Evolutionary conservation across 2,329 filamentous ascomycete genomes (phyloP).

Genomic region (Sporothrix protearum): DNA sequence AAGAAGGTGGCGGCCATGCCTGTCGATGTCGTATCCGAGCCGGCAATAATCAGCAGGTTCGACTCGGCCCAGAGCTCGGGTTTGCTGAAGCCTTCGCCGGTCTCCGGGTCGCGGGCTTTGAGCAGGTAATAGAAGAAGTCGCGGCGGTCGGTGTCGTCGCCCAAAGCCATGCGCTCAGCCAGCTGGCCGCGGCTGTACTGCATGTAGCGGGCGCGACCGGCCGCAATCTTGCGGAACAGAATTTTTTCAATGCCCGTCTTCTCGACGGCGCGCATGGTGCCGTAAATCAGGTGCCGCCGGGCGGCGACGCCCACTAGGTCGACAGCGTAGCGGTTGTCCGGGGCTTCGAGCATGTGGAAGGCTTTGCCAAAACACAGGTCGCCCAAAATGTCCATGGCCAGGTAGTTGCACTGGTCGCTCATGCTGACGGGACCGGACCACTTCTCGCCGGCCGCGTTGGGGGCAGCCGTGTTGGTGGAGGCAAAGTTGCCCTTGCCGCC

Average conservation of each 20-base stretch:
- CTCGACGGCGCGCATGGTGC: slow-evolving; percentile 67
- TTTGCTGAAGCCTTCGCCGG: slow-evolving; percentile 61
- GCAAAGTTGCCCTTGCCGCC: slow-evolving; percentile 34
- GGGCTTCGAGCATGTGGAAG: slow-evolving; percentile 58
- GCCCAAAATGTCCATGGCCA: slow-evolving; percentile 61
- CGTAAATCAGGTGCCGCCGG: slow-evolving; percentile 67
- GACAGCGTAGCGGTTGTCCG: slow-evolving; percentile 63
- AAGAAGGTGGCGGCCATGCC: slow-evolving; percentile 61
- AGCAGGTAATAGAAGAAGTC: slow-evolving; percentile 76
- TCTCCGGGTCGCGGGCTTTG: slow-evolving; percentile 67
- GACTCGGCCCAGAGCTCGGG: slow-evolving; percentile 69
- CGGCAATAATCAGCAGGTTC: slow-evolving; percentile 68
- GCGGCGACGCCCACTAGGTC: slow-evolving; percentile 65
- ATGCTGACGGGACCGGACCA: slow-evolving; percentile 61
- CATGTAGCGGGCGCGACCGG: slow-evolving; percentile 66
- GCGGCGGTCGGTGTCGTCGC: slow-evolving; percentile 62
- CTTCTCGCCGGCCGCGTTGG: slow-evolving; percentile 43
- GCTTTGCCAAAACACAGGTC: slow-evolving; percentile 60
- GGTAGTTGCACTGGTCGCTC: slow-evolving; percentile 60
- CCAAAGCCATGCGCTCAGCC: slow-evolving; percentile 61
- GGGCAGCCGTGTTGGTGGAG: slow-evolving; percentile 20
- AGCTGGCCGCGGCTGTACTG: slow-evolving; percentile 66
- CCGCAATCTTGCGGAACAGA: slow-evolving; percentile 64
- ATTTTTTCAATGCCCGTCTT: slow-evolving; percentile 64
- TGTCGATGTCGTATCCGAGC: slow-evolving; percentile 69